These are phyloP conservation scores for Arxiozyma heterogenica DNA, from an alignment of 1,139 yeast species.

Conservation along the genomic window DNA sequence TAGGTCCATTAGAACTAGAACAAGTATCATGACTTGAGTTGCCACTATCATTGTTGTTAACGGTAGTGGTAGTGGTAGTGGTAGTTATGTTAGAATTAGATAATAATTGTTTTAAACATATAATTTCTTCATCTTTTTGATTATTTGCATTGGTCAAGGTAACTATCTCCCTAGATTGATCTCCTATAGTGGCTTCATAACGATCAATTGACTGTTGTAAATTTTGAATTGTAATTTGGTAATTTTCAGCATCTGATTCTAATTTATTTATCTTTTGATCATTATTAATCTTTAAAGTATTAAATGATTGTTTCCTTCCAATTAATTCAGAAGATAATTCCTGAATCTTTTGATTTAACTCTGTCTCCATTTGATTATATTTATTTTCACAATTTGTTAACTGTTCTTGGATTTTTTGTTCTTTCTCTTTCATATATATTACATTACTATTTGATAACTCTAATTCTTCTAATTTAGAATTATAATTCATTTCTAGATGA, in stretches of 20 bases:
- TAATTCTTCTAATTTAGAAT: conserved; percentile 7
- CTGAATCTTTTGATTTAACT: neutral
- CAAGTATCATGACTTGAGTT: neutral
- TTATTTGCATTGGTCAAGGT: conserved; percentile 14
- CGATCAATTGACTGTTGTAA: conserved; percentile 15
- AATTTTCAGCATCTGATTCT: conserved; percentile 13
- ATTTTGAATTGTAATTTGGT: conserved; percentile 14
- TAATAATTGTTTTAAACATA: conserved; percentile 13
- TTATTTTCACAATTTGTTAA: neutral
- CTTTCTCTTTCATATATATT: conserved; percentile 14
- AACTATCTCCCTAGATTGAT: conserved; percentile 15
- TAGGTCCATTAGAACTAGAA: conserved; percentile 9
- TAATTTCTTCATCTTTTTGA: conserved; percentile 22
- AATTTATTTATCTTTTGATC: conserved; percentile 11
- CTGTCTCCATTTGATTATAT: neutral
- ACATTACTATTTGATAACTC: conserved; percentile 12
- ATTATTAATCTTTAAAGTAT: conserved; percentile 13
- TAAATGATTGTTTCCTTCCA: conserved; percentile 14
- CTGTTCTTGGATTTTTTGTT: conserved; percentile 7
- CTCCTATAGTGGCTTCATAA: conserved; percentile 19
- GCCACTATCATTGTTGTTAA: too few relatives aligned
- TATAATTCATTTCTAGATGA: conserved; percentile 19
- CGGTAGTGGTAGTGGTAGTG: neutral
- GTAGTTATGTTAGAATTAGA: neutral
- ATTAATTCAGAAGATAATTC: conserved; percentile 13